Evolutionary conservation across 2,329 filamentous ascomycete species (phyloP), one percentile per base, ranked within the genome.

Genomic region (Beauveria varroae): DNA sequence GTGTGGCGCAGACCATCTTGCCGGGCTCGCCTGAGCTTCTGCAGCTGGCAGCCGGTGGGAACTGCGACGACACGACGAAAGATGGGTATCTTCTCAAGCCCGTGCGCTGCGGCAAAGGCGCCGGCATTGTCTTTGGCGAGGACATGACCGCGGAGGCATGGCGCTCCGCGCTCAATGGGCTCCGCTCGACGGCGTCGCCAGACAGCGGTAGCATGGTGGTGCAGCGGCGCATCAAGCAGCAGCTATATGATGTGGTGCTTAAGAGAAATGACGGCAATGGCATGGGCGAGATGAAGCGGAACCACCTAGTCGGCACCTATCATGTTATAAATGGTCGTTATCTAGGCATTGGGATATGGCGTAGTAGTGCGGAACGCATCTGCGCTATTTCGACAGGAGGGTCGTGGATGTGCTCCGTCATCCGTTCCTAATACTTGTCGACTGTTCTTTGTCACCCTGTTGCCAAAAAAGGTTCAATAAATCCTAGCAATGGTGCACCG

Each of bases 81-180:
- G 43, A 71, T 3, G 47, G 68, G 0, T 76, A 71, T 62, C 64
- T 77, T 0, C 66, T 78, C 0, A 78, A 78, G 52, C 74, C 73
- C 0, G 70, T 74, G 18, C 71, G 73, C 1, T 68, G 73, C 14
- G 76, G 75, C 0, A 76, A 75, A 46, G 75, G 76, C 0, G 69
- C 68, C 1, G 76, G 75, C 1, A 77, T 78, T 40, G 44, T 75
- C 0, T 77, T 78, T 56, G 73, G 75, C 10, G 71, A 75, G 3
- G 72, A 76, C n/a, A 12, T 76, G 3, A 62, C 55, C 5, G 53
- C 22, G 2, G 24, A 20, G 40, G 40, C 40, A 2, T 56, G 53
- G 53, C 37, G 37, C 0, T 26, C 65, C 2, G 60, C 60, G 5
- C 41, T 75, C 47, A 43, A 64, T 7, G 37, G 49, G 12, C 65